Evolutionary conservation across 805 yeast genomes (phyloP).

Genomic region (Starmerella apicola): DNA sequence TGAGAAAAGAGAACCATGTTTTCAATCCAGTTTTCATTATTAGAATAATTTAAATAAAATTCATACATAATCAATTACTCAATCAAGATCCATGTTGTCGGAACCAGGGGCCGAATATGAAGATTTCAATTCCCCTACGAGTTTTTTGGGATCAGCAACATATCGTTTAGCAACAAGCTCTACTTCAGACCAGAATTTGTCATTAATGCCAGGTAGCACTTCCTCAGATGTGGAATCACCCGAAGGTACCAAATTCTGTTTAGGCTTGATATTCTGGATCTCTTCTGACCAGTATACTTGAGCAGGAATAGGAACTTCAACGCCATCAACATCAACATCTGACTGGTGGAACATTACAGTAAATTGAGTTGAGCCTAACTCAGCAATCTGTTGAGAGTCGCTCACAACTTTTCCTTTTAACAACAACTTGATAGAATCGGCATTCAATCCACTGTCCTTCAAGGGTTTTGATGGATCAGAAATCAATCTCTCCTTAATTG

Average conservation of each 20-base stretch:
- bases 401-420: slow-evolving; percentile 18
- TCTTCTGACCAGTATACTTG: slow-evolving; percentile 19
- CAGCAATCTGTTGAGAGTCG: slow-evolving; percentile 18
- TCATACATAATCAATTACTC: background rate
- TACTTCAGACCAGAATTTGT: slow-evolving; percentile 18
- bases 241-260: no score
- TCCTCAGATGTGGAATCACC: background rate
- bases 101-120: background rate
- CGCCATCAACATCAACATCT: slow-evolving; percentile 3
- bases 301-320: slow-evolving; percentile 12
- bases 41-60: background rate
- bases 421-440: slow-evolving; percentile 15
- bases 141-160: slow-evolving; percentile 10
- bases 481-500: slow-evolving; percentile 25
- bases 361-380: slow-evolving; percentile 15
- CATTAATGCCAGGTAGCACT: slow-evolving; percentile 14
- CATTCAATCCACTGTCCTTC: slow-evolving; percentile 3
- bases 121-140: slow-evolving; percentile 6
- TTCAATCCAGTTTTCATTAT: no score
- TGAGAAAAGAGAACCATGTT: no score
- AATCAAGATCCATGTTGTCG: slow-evolving; percentile 5
- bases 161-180: slow-evolving; percentile 14
- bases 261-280: background rate
- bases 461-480: slow-evolving; percentile 23
- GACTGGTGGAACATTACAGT: slow-evolving; percentile 17